Evolutionary conservation across 73 alveolate genomes (phyloP), one percentile per base, ranked within the genome.

Genomic region (Symbiodinium natans): DNA sequence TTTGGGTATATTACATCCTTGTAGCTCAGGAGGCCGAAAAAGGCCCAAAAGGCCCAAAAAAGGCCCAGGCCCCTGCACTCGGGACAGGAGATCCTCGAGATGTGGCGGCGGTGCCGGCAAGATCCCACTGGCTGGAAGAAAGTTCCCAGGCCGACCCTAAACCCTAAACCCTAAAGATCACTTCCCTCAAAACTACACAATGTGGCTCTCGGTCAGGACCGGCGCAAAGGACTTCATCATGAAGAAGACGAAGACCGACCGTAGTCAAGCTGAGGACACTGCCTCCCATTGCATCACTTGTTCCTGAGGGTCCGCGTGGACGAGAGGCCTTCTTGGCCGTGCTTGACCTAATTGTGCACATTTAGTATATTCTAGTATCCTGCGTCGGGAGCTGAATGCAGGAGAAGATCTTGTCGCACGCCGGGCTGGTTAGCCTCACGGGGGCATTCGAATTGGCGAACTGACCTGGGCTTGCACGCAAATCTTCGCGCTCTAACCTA

Each of bases 111-210:
- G 13, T 90, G 97, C 54, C 33, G 97, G 36, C 97, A 90, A 41
- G 97, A 90, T 41, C 97, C 97, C 40, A 29, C 83, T 15, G 36
- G 97, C 52, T 90, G 97, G 97, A 90, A 90, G 80, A 84, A 82
- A 36, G 97, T 90, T 84, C 97, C 97, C 34, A 90, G 97, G 97
- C 75, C 21, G n/a, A n/a, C n/a, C n/a, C n/a, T n/a, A n/a, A n/a
- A 11, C 42, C 41, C 17, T 25, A 21, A 71, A 25, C n/a, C n/a
- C n/a, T n/a, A n/a, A n/a, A n/a, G n/a, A n/a, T n/a, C n/a, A n/a
- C n/a, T n/a, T n/a, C n/a, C n/a, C n/a, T n/a, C n/a, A n/a, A n/a
- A n/a, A n/a, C n/a, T n/a, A n/a, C n/a, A n/a, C n/a, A n/a, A n/a
- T n/a, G n/a, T n/a, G n/a, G n/a, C n/a, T n/a, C n/a, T n/a, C 11